Evolutionary conservation across 129 eudicot species (phyloP).

Genomic region (Flaveria trinervia): DNA sequence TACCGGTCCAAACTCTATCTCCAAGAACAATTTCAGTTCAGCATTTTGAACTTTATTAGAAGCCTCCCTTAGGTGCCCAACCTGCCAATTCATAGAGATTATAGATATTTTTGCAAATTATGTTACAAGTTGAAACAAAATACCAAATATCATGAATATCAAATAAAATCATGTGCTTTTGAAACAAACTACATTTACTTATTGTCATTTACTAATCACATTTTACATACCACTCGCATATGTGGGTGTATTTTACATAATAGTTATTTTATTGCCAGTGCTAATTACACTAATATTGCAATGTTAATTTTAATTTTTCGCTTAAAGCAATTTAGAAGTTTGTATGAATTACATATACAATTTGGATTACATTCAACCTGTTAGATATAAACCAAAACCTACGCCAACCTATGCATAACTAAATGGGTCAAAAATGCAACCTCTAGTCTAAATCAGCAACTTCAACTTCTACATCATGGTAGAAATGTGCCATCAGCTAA

Average conservation of each 20-base stretch:
- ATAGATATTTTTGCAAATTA: not conserved
- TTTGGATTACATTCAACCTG: not conserved
- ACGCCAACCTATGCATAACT: not conserved
- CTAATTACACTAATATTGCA: not conserved
- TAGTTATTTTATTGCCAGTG: not conserved
- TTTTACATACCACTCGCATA: not conserved
- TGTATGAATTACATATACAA: not conserved
- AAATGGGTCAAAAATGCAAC: not conserved
- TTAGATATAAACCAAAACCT: not conserved
- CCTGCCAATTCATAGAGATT: conserved; percentile 50
- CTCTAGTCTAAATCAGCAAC: not conserved
- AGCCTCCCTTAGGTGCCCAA: conserved; percentile 82
- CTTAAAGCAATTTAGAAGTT: not conserved
- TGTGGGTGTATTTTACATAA: not conserved
- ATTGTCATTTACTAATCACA: not conserved
- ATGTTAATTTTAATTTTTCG: not conserved
- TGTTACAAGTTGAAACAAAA: not conserved
- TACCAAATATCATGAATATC: not conserved
- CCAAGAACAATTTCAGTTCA: conserved; percentile 88
- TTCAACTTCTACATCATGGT: not conserved
- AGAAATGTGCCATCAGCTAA: not conserved
- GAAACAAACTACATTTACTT: not conserved
- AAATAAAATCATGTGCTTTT: conserved; percentile 3
- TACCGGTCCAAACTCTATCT: conserved; percentile 82
- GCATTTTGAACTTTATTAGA: conserved; percentile 80